Evolutionary conservation across 345 rosid species (phyloP).

Genomic region (Camelina hispida): DNA sequence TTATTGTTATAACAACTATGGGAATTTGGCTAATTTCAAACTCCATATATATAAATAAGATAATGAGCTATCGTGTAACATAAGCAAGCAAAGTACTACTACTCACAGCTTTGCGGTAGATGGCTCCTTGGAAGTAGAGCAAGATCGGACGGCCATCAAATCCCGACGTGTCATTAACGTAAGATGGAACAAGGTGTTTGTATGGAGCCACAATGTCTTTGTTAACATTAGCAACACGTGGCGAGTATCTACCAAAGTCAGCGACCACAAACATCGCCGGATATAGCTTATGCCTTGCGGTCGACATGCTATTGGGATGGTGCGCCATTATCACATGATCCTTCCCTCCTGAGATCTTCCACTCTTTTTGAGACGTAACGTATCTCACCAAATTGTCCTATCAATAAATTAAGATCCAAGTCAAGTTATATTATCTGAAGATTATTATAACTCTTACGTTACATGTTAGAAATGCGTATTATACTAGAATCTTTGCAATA

Average conservation of each 20-base stretch:
- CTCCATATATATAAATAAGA: background rate
- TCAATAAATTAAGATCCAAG: background rate
- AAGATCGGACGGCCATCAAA: slow-evolving; percentile 74
- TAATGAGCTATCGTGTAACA: background rate
- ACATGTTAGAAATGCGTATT: background rate
- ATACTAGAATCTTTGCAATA: background rate
- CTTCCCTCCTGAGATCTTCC: slow-evolving; percentile 80
- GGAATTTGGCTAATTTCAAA: background rate
- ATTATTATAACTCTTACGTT: background rate
- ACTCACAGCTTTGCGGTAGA: slow-evolving; percentile 91
- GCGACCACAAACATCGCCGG: slow-evolving; percentile 81
- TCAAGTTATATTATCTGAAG: background rate
- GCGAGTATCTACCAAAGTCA: slow-evolving; percentile 94
- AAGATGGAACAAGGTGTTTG: slow-evolving; percentile 72
- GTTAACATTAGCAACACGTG: slow-evolving; percentile 73
- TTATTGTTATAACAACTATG: background rate
- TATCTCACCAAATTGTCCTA: slow-evolving; percentile 71
- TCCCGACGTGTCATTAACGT: slow-evolving; percentile 63
- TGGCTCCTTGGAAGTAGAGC: slow-evolving; percentile 97
- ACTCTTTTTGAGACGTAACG: slow-evolving; percentile 65
- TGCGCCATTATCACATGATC: slow-evolving; percentile 89
- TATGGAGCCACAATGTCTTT: slow-evolving; percentile 96
- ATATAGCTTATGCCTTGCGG: slow-evolving; percentile 79
- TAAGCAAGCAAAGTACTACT: background rate
- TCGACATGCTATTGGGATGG: slow-evolving; percentile 92